Base-by-base conservation (phyloP, 2,329 filamentous ascomycete species). In the Phaeosphaeriaceae sp. region DNA sequence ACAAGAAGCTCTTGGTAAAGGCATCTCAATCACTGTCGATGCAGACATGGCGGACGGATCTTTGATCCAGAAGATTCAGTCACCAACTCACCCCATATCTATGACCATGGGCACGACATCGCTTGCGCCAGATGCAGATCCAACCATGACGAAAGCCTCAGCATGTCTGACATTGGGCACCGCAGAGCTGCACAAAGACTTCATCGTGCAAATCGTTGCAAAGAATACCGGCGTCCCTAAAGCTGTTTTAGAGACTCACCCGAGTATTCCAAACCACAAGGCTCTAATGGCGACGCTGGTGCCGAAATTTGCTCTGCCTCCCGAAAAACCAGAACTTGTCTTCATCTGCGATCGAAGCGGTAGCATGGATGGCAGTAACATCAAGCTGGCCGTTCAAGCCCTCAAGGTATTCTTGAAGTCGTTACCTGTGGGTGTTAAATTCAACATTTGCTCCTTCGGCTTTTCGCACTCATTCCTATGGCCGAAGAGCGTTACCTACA, bases 271-370 rank as follows among this genome's bases (percentile, higher is more conserved):
- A 0, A 81, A 86, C 54, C 87, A 90, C 49, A 82, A 86, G 3
- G 89, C 89, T 0, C 70, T 92, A 57, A 91, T 93, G 89, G 79
- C 85, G 0, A 91, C 89, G 0, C 78, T 92, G 0, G 88, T 92
- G 0, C 90, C 90, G 1, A 88, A 86, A 60, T 91, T 91, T 75
- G 80, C 81, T n/a, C 77, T 91, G 0, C 85, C 86, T 0, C 70
- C 82, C 0, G 79, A 82, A 9, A 77, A 74, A 19, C 84, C 84
- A 0, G 90, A 93, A 69, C 83, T 93, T 21, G 85, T 92, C 19
- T 92, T 93, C 63, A 78, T 93, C 4, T 89, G 88, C 54, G 90
- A 93, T 71, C 84, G 89, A 51, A 91, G 88, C 55, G 89, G 88
- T 0, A 90, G 88, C 57, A 90, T 90, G 88, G 24, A 44, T 0